A percentile compares a stretch with the other conserved stretches of the same genome.
Evolutionary conservation across 2,329 filamentous ascomycete species (phyloP).

Genomic region (Colletotrichum australisinense): DNA sequence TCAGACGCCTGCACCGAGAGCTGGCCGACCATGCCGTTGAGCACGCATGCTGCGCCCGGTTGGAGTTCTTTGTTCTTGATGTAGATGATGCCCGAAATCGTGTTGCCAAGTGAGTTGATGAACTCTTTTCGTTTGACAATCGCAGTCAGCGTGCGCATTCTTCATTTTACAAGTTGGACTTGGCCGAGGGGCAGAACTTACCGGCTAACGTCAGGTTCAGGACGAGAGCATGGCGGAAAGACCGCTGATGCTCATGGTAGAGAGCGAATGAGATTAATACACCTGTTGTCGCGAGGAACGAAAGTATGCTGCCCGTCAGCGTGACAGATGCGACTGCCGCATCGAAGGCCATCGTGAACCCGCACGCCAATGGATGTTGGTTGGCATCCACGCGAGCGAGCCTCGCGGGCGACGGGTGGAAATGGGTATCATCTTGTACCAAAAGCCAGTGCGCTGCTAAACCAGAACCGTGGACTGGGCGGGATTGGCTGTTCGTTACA

Average conservation of each 20-base stretch:
- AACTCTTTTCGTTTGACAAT: conserved; percentile 44
- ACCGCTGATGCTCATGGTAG: conserved; percentile 37
- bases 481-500: conserved; percentile 21
- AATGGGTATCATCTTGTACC: conserved; percentile 34
- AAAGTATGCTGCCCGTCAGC: conserved; percentile 33
- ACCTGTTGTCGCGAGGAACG: conserved; percentile 25
- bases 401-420: conserved; percentile 7
- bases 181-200: conserved; percentile 27
- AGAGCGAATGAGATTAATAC: conserved; percentile 31
- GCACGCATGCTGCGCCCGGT: conserved; percentile 47
- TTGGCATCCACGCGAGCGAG: conserved; percentile 15
- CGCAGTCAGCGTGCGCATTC: not conserved
- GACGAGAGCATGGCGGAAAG: conserved; percentile 40
- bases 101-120: conserved; percentile 55
- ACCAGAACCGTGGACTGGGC: conserved; percentile 2
- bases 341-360: conserved; percentile 35
- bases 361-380: conserved; percentile 29
- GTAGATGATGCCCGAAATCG: conserved; percentile 51
- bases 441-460: conserved; percentile 10
- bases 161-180: no score
- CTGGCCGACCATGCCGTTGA: conserved; percentile 58
- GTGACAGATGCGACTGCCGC: conserved; percentile 29
- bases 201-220: conserved; percentile 40
- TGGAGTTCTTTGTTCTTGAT: conserved; percentile 42
- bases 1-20: conserved; percentile 56